Percentiles rank a stretch among this genome's conserved stretches.
These are phyloP conservation scores for Cucurbitaria berberidis DNA, from an alignment of 2,329 filamentous ascomycete species.

Conservation along the genomic window DNA sequence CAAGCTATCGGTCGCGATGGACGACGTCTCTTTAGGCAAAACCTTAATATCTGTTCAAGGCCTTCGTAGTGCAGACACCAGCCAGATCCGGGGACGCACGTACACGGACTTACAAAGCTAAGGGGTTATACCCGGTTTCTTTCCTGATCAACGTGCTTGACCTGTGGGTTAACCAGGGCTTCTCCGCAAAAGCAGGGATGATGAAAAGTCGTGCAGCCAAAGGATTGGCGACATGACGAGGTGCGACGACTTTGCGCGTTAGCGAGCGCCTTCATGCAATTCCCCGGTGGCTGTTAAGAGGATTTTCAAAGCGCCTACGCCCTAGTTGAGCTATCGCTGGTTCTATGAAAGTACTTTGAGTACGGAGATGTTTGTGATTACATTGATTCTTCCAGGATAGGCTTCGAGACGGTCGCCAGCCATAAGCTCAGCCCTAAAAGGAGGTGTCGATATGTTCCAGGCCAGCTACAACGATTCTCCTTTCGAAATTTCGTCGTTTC, in stretches of 20 bases:
- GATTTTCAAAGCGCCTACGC: no score
- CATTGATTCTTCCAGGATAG: no score
- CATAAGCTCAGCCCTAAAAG: neutral
- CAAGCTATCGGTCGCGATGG: neutral
- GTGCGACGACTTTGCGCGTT: neutral
- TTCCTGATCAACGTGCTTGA: neutral
- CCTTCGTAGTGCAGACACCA: neutral
- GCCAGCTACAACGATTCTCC: neutral
- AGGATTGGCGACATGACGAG: neutral
- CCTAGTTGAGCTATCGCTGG: no score
- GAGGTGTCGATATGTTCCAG: neutral
- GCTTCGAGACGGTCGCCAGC: no score
- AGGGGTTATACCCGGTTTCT: conserved; percentile 15
- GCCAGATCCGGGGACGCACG: conserved; percentile 7
- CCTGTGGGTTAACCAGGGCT: conserved; percentile 8
- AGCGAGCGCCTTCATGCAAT: conserved; percentile 2
- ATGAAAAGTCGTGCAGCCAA: conserved; percentile 2
- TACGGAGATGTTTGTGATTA: no score
- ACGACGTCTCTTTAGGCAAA: conserved; percentile 10
- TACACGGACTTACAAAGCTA: conserved; percentile 5
- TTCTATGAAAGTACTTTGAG: no score
- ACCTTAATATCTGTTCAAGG: conserved; percentile 3
- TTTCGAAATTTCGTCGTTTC: neutral
- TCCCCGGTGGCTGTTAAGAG: neutral
- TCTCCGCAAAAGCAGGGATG: conserved; percentile 24